A percentile compares a stretch with the other conserved stretches of the same genome.
Conservation (phyloP, 2,329 filamentous ascomycete species). For the Davidsoniella eucalypti region DNA sequence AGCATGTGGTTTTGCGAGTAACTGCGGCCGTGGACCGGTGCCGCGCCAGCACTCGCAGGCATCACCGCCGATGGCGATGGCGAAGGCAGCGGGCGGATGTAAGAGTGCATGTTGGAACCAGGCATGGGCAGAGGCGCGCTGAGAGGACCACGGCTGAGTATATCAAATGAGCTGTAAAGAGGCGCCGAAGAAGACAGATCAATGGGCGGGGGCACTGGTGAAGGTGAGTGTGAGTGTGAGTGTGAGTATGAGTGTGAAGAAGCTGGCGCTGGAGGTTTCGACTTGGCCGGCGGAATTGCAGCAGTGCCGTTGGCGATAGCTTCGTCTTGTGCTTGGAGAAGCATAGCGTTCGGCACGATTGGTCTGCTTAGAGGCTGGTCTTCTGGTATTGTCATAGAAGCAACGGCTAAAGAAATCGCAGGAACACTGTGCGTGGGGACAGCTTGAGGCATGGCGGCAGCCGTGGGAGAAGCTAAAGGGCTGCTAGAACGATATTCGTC, state of each 20-base stretch:
- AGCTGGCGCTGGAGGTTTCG: neutral
- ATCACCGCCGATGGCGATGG: slow-evolving; percentile 3
- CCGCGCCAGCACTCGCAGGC: neutral
- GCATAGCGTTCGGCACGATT: slow-evolving; percentile 9
- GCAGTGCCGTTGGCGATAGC: neutral
- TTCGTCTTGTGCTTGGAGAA: slow-evolving; percentile 6
- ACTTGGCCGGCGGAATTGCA: neutral
- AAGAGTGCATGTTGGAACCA: neutral
- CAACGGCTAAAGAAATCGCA: neutral
- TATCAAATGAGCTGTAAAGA: neutral
- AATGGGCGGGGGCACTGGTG: slow-evolving; percentile 2
- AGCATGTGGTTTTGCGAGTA: slow-evolving; percentile 7
- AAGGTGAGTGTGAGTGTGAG: neutral
- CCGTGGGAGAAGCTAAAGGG: slow-evolving; percentile 11
- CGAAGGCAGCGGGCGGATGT: neutral
- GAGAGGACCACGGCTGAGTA: neutral
- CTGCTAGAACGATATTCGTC: slow-evolving; percentile 32
- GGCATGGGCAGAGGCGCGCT: slow-evolving; percentile 3
- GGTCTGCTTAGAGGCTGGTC: slow-evolving; percentile 11
- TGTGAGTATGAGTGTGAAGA: neutral
- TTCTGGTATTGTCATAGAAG: slow-evolving; percentile 3
- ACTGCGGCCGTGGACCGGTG: slow-evolving; percentile 3
- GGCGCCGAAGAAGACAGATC: neutral
- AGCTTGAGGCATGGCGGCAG: slow-evolving; percentile 11
- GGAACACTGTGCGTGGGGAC: neutral